Conservation (phyloP, 257 asterid species). For the Fraxinus excelsior region DNA sequence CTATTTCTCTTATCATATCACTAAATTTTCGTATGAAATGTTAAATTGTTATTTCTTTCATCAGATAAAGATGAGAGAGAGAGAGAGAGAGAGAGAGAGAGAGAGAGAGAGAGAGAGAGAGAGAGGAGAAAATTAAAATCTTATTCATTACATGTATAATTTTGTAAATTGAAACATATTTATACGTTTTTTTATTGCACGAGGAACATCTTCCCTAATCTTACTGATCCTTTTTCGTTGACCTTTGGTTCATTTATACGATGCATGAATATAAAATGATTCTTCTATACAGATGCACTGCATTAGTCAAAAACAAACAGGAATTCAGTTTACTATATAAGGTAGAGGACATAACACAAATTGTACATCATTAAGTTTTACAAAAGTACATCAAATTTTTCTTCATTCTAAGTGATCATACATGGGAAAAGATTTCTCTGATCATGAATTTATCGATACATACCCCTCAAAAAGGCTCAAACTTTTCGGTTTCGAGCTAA, state of each 20-base stretch:
- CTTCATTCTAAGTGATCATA: constrained; percentile 10
- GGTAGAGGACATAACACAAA: constrained; percentile 28
- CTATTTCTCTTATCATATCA: background rate
- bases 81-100: too few species aligned
- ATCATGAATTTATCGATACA: constrained; percentile 24
- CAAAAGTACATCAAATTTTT: background rate
- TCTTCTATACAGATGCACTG: background rate
- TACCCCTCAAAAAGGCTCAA: constrained; percentile 49
- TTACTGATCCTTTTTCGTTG: background rate
- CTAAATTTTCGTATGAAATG: background rate
- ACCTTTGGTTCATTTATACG: background rate
- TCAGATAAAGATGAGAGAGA: background rate
- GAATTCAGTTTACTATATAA: constrained; percentile 35
- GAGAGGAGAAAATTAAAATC: too few species aligned
- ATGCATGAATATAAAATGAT: background rate
- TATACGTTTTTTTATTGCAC: constrained; percentile 26
- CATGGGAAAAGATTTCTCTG: constrained; percentile 23
- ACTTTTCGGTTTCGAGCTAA: constrained; percentile 74
- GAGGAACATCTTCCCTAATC: constrained; percentile 33
- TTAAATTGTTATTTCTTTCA: constrained; percentile 1
- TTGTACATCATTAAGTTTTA: constrained; percentile 28
- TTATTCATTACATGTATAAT: too few species aligned
- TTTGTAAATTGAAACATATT: background rate
- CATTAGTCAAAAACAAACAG: constrained; percentile 41
- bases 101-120: too few species aligned